Evolutionary conservation across 495 filamentous ascomycete genomes (phyloP), one percentile per base, ranked within the genome.

Genomic region (Parmelia sp.): DNA sequence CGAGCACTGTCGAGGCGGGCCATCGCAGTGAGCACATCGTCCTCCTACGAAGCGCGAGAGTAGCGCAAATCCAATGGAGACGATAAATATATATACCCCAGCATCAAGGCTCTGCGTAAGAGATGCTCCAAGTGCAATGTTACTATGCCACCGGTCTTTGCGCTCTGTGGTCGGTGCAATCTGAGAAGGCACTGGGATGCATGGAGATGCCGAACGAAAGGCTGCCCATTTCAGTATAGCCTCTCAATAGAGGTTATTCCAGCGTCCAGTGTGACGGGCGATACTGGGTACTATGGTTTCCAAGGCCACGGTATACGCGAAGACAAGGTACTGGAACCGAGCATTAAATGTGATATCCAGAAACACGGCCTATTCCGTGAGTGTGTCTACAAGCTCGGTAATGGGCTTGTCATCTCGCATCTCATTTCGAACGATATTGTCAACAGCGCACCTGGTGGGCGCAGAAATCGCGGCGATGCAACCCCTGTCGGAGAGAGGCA

Each of bases 141-240:
- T 3, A 39, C 63, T 1, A 82, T 75, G 36, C 68, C 69, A 8
- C 76, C 76, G 23, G 65, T 88, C 0, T 88, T 84, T 60, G 65
- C 76, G 0, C 62, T 72, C n/a, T 96, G 91, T 68, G 73, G 76
- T 0, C 80, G 84, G 39, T 90, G 90, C 69, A 84, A 79, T 42
- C 77, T 83, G 4, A 79, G 90, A 12, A 72, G 78, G 19, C 70
- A 79, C 45, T 96, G 88, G 89, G 68, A 73, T 25, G 77, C 78
- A 0, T 92, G 88, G 89, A 72, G 74, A 19, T 96, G 90, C 63
- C 72, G 77, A 31, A 79, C 78, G 49, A 57, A 65, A 0, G 66
- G 44, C 2, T 92, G 89, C 68, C 64, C 67, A 0, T 89, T 79
- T 63, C 66, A 68, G 21, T 67, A 76, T 17, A 49, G 47, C 0